Conservation (phyloP, 176 grass and related monocot genomes). For the Thalia dealbata region DNA sequence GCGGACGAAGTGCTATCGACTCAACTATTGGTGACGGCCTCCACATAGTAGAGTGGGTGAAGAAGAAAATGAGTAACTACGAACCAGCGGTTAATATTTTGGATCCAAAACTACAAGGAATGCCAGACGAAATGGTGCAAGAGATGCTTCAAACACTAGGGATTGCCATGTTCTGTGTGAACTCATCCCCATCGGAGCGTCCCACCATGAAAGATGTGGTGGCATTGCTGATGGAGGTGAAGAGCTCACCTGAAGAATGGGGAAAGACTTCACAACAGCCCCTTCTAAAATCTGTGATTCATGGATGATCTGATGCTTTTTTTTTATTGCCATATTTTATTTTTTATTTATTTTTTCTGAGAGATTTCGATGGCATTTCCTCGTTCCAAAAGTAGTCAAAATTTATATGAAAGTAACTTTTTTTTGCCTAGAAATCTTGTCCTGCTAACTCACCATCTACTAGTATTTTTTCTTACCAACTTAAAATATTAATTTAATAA, state of each 20-base stretch:
- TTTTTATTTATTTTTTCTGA: not conserved
- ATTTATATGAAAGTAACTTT: not conserved
- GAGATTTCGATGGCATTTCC: not conserved
- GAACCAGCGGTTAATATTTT: conserved; percentile 65
- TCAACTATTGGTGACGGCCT: conserved; percentile 37
- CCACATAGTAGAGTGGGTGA: conserved; percentile 96
- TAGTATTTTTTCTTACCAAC: too few relatives aligned
- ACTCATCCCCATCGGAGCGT: conserved; percentile 56
- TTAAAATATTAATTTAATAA: too few relatives aligned
- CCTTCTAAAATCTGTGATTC: conserved; percentile 47
- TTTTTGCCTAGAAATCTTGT: not conserved
- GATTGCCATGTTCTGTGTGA: conserved; percentile 84
- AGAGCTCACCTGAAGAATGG: conserved; percentile 87
- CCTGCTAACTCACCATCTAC: not conserved
- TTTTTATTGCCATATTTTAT: not conserved
- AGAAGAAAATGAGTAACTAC: conserved; percentile 90
- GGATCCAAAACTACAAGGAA: conserved; percentile 58
- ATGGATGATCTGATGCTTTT: not conserved
- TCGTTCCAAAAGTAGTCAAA: not conserved
- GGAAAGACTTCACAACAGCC: conserved; percentile 81
- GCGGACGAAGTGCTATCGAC: conserved; percentile 64
- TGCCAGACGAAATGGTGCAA: conserved; percentile 85
- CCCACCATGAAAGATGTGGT: conserved; percentile 98
- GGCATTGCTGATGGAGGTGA: conserved; percentile 89
- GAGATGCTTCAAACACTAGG: conserved; percentile 93